phyloP scores from a whole-genome alignment of 2,329 filamentous ascomycete genomes.

The Talaromyces sp. region DNA sequence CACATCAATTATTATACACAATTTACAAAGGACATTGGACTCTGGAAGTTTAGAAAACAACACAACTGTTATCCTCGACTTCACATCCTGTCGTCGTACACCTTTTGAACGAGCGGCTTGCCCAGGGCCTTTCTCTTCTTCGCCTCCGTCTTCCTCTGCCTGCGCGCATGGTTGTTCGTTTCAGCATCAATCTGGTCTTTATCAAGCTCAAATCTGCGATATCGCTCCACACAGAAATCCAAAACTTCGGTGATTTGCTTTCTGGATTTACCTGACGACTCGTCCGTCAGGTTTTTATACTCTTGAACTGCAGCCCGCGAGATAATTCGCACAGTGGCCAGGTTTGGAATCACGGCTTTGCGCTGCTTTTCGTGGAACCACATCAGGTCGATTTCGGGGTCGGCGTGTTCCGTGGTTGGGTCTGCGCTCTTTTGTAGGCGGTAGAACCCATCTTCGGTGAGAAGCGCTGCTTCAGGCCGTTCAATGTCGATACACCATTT shows the following conservation, averaged over 20 bases:
- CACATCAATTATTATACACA: neutral
- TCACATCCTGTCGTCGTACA: neutral
- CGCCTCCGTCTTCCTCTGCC: constrained; percentile 1
- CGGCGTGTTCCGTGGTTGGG: constrained; percentile 11
- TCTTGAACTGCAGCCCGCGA: constrained; percentile 28
- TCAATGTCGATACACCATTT: constrained; percentile 39
- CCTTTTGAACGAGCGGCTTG: constrained; percentile 5
- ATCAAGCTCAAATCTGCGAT: constrained; percentile 21
- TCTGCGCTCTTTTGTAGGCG: constrained; percentile 7
- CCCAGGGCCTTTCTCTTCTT: constrained; percentile 1
- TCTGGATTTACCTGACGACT: neutral
- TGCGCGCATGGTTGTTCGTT: constrained; percentile 22
- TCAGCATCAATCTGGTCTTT: constrained; percentile 29
- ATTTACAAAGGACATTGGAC: neutral
- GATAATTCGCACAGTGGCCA: constrained; percentile 32
- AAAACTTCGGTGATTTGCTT: constrained; percentile 16
- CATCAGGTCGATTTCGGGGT: constrained; percentile 20
- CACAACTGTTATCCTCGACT: neutral
- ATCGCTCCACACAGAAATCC: constrained; percentile 28
- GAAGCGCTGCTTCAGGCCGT: constrained; percentile 19
- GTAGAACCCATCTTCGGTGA: constrained; percentile 3
- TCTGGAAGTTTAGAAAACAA: neutral
- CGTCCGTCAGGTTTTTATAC: constrained; percentile 10
- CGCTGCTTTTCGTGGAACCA: constrained; percentile 19
- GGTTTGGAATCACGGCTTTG: constrained; percentile 27